Percentiles rank a stretch among this genome's conserved stretches.
Evolutionary conservation across 164 flowering plant species (phyloP).

Genomic region (Cinnamomum micranthum): DNA sequence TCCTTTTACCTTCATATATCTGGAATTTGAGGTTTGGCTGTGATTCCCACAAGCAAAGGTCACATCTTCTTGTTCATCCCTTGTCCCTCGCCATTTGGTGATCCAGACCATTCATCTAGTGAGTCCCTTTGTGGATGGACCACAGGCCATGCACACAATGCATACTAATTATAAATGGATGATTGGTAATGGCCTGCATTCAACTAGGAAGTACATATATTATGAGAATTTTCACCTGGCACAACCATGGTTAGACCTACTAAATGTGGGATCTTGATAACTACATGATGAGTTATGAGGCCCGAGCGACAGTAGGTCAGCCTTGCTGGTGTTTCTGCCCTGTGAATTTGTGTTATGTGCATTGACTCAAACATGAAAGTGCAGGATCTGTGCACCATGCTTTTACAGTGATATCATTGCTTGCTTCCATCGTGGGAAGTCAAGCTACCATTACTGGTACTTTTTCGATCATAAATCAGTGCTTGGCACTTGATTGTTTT

Average conservation of each 20-base stretch:
- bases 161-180: not conserved
- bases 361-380: slow-evolving; percentile 18
- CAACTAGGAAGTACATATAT: not conserved
- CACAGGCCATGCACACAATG: not conserved
- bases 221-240: not conserved
- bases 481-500: slow-evolving; percentile 57
- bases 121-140: slow-evolving; percentile 13
- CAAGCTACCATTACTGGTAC: slow-evolving; percentile 71
- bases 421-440: slow-evolving; percentile 57
- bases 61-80: not conserved
- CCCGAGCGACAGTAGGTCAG: not conserved
- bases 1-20: slow-evolving; percentile 14
- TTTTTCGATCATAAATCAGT: slow-evolving; percentile 63
- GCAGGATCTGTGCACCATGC: slow-evolving; percentile 37
- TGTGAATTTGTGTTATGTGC: slow-evolving; percentile 2
- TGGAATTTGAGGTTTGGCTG: slow-evolving; percentile 7
- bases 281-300: not conserved
- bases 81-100: not conserved
- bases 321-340: not conserved
- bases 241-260: not conserved
- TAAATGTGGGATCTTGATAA: not conserved
- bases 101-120: slow-evolving; percentile 2
- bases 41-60: not conserved
- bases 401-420: slow-evolving; percentile 42
- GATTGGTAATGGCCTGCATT: not conserved